A percentile compares a stretch with the other conserved stretches of the same genome.
Conservation (phyloP, 1,284 basidiomycete species). For the Ganoderma lucidum region DNA sequence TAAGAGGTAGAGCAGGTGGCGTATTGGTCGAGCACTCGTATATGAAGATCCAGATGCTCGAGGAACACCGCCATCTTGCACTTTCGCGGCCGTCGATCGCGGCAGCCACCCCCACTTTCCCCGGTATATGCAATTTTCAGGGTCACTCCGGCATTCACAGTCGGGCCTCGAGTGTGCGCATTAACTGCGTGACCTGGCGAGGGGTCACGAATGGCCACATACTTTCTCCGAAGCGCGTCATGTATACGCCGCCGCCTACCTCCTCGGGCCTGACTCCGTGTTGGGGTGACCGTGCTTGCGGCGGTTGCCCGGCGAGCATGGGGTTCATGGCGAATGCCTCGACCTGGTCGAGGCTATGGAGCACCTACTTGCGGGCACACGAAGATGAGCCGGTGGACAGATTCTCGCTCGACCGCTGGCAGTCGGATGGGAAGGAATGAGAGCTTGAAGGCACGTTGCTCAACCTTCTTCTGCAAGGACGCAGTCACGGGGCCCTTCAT, state of each 20-base stretch:
- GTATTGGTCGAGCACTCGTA: background rate
- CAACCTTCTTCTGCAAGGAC: background rate
- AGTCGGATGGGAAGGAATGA: background rate
- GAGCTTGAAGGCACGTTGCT: conserved; percentile 6
- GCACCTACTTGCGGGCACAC: background rate
- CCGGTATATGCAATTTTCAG: conserved; percentile 9
- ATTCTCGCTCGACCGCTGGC: conserved; percentile 5
- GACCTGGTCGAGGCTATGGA: conserved; percentile 11
- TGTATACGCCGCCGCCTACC: background rate
- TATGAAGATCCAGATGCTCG: conserved; percentile 4
- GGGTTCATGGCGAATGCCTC: background rate
- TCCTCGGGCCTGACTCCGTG: conserved; percentile 6
- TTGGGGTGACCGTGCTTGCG: conserved; percentile 1
- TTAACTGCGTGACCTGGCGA: background rate
- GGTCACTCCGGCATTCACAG: conserved; percentile 2
- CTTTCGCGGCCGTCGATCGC: conserved; percentile 12
- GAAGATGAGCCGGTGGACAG: background rate
- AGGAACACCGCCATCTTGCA: background rate
- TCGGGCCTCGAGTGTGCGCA: conserved; percentile 1
- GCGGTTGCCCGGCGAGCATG: background rate
- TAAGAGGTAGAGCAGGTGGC: background rate
- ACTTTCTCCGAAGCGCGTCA: background rate
- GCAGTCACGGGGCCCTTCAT: background rate
- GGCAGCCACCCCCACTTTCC: conserved; percentile 6
- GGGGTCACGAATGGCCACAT: conserved; percentile 3